phyloP scores from a whole-genome alignment of 768 basidiomycete species.

The Leccinum fibrillosum region DNA sequence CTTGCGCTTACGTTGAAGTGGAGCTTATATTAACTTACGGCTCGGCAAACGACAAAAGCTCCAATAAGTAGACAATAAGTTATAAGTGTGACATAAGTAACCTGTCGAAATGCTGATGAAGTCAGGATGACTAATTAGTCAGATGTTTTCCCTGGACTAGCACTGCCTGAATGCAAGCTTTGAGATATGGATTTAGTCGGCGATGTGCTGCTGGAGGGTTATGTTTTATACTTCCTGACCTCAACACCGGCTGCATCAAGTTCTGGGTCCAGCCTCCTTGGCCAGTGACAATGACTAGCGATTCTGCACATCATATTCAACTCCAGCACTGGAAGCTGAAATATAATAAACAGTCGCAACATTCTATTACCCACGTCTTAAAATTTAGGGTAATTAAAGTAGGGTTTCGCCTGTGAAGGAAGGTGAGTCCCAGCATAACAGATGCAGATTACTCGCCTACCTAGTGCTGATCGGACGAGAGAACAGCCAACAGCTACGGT shows the following conservation, averaged over 20 bases:
- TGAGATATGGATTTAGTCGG: too few species aligned
- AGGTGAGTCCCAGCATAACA: constrained; percentile 5
- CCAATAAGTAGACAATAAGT: too few species aligned
- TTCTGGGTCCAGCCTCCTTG: too few species aligned
- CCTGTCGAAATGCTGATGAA: constrained; percentile 3
- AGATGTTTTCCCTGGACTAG: neutral
- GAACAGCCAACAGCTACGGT: constrained; percentile 92
- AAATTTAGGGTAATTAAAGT: constrained; percentile 18
- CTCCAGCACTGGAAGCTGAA: neutral
- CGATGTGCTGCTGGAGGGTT: too few species aligned
- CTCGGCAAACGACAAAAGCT: too few species aligned
- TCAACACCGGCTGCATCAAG: too few species aligned
- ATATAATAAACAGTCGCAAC: neutral
- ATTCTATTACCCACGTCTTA: constrained; percentile 3
- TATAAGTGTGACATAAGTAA: too few species aligned
- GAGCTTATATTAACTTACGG: too few species aligned
- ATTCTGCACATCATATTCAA: neutral
- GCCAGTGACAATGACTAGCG: neutral
- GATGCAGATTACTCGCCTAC: constrained; percentile 40
- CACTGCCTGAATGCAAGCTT: neutral
- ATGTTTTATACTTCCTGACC: too few species aligned
- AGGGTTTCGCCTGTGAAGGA: constrained; percentile 31
- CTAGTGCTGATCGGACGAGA: constrained; percentile 76
- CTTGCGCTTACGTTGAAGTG: too few species aligned
- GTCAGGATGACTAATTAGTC: constrained; percentile 9